Base-by-base conservation (phyloP, 768 basidiomycete genomes). In the Russula foetens region DNA sequence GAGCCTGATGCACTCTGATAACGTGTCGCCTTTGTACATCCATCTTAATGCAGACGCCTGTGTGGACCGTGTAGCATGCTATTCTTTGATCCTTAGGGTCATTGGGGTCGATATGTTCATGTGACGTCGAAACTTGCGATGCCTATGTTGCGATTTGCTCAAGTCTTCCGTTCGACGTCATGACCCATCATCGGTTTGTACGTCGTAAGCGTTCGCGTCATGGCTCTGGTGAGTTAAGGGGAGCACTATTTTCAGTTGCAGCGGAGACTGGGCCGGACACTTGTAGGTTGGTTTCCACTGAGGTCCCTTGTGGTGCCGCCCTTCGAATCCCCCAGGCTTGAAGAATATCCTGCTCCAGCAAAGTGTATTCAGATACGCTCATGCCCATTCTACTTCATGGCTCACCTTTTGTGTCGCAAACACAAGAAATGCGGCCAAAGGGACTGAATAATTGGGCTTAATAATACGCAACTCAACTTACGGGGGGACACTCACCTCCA, bases 321-420 rank as follows among this genome's bases (percentile, higher is more conserved):
- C 26, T 66, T 46, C 64, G 48, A 44, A 67, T 45, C 4, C 53
- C n/a, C 61, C 67, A 68, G 21, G 71, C 69, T 1, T 67, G 60
- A 58, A 79, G 64, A 17, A 76, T 59, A 58, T 78, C 78, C 79
- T 81, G 63, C 21, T 35, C 29, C 24, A 19, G n/a, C n/a, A 28
- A 21, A 1, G 14, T 15, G 33, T 38, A 24, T 57, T 28, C 3
- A 38, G 39, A 43, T 58, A 23, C 47, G 23, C 28, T 28, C 15
- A 19, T 8, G 19, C 6, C 12, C 31, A n/a, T 38, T 33, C n/a
- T 33, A 41, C 49, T 51, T 26, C n/a, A 19, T 44, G 46, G 15
- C 71, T 46, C 59, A 78, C 83, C 74, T 72, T 75, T 62, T 81
- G 80, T 7, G 75, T 71, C 31, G 77, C 82, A 66, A 84, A 81